phyloP scores from a whole-genome alignment of 345 rosid genomes.

The Eutrema yunnanense region DNA sequence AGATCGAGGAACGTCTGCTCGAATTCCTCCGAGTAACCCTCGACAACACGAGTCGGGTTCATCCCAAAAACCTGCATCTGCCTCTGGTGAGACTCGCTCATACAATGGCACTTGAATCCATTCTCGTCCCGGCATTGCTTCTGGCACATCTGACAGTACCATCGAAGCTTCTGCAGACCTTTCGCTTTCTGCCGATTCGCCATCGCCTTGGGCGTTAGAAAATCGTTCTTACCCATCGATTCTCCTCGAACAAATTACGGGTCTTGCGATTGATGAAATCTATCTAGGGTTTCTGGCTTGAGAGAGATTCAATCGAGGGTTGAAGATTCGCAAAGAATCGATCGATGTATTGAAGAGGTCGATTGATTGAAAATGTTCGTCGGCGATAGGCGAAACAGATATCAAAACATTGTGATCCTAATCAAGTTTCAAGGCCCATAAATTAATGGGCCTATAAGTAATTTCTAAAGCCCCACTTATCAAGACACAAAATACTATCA shows the following conservation, averaged over 20 bases:
- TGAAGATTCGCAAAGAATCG: too few relatives aligned
- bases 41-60: constrained; percentile 65
- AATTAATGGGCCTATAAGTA: too few relatives aligned
- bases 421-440: too few relatives aligned
- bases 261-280: background rate
- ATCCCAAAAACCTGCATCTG: constrained; percentile 94
- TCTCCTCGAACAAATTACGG: background rate
- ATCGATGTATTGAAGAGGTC: too few relatives aligned
- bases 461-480: background rate
- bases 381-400: too few relatives aligned
- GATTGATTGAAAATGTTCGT: too few relatives aligned
- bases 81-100: constrained; percentile 94
- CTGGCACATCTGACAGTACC: constrained; percentile 99
- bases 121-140: constrained; percentile 97
- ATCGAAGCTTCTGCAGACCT: constrained; percentile 92
- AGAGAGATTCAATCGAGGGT: too few relatives aligned
- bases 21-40: constrained; percentile 90
- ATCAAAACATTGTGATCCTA: too few relatives aligned
- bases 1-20: constrained; percentile 63
- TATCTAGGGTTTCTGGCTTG: background rate
- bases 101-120: constrained; percentile 97
- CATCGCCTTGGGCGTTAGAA: constrained; percentile 83
- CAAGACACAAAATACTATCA: background rate
- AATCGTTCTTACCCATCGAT: constrained; percentile 88
- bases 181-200: constrained; percentile 89